Conservation (phyloP, 2,329 filamentous ascomycete species). For the Hypocreales sp. region DNA sequence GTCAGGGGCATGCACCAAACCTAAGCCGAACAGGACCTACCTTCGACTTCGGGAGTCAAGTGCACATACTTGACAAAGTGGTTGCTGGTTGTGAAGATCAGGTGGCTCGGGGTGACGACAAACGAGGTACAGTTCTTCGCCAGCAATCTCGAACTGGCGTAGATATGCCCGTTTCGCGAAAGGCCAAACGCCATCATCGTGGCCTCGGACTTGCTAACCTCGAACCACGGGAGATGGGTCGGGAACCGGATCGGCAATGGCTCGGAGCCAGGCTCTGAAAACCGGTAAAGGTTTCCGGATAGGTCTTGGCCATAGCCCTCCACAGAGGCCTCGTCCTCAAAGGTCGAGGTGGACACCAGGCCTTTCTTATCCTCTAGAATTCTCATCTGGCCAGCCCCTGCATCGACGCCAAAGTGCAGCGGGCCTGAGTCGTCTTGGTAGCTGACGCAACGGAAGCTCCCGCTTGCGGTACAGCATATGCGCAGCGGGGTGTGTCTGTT, state of each 20-base stretch:
- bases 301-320: conserved; percentile 29
- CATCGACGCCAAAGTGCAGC: conserved; percentile 9
- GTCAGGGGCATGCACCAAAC: too few species aligned
- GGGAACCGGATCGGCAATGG: conserved; percentile 23
- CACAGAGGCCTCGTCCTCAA: conserved; percentile 12
- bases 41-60: conserved; percentile 43
- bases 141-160: conserved; percentile 58
- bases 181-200: conserved; percentile 42
- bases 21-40: too few species aligned
- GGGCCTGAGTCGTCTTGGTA: conserved; percentile 12
- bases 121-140: conserved; percentile 90
- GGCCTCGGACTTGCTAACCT: conserved; percentile 26
- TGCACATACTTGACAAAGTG: conserved; percentile 93
- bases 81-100: conserved; percentile 84
- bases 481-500: conserved; percentile 17
- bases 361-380: conserved; percentile 8
- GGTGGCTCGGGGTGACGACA: conserved; percentile 60
- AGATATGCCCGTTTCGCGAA: conserved; percentile 62
- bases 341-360: conserved; percentile 15
- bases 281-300: conserved; percentile 26
- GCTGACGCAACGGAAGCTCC: conserved; percentile 15
- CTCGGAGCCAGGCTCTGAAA: conserved; percentile 17
- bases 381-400: conserved; percentile 4
- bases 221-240: conserved; percentile 35
- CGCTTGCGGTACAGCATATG: conserved; percentile 13